phyloP scores from a whole-genome alignment of 2,329 filamentous ascomycete genomes.

The Alternaria sp. region DNA sequence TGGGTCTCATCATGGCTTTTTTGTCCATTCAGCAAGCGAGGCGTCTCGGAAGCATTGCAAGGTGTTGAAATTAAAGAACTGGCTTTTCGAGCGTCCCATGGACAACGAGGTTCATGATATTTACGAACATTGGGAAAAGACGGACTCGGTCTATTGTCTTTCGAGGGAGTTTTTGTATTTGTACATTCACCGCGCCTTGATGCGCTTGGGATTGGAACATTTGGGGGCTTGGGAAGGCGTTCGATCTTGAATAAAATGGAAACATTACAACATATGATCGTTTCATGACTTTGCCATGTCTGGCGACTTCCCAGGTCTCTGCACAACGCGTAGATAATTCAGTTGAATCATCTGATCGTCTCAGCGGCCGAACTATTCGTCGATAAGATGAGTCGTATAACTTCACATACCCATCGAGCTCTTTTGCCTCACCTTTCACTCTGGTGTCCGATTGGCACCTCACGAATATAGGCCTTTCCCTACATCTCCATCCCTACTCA shows the following conservation, averaged over 20 bases:
- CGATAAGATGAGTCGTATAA: neutral
- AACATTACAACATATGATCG: neutral
- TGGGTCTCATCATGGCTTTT: conserved; percentile 20
- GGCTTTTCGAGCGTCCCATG: conserved; percentile 34
- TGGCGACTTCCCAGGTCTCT: neutral
- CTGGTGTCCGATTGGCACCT: neutral
- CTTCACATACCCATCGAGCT: neutral
- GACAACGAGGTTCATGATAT: conserved; percentile 29
- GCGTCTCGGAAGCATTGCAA: conserved; percentile 42
- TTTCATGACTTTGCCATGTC: neutral
- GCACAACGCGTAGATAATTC: neutral
- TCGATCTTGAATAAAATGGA: conserved; percentile 6
- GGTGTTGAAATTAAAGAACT: conserved; percentile 23
- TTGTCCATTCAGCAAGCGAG: conserved; percentile 35
- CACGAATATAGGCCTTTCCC: neutral
- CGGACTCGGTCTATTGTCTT: conserved; percentile 8
- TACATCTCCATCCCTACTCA: neutral
- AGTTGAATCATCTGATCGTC: neutral
- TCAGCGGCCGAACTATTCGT: neutral
- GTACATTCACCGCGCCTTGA: neutral
- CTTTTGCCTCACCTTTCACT: neutral
- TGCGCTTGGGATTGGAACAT: neutral
- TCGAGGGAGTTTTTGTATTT: conserved; percentile 10
- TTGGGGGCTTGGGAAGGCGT: neutral
- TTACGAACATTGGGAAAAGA: conserved; percentile 12